These are phyloP conservation scores for Ophiocordyceps robertsii DNA, from an alignment of 2,329 filamentous ascomycete species.

Conservation along the genomic window DNA sequence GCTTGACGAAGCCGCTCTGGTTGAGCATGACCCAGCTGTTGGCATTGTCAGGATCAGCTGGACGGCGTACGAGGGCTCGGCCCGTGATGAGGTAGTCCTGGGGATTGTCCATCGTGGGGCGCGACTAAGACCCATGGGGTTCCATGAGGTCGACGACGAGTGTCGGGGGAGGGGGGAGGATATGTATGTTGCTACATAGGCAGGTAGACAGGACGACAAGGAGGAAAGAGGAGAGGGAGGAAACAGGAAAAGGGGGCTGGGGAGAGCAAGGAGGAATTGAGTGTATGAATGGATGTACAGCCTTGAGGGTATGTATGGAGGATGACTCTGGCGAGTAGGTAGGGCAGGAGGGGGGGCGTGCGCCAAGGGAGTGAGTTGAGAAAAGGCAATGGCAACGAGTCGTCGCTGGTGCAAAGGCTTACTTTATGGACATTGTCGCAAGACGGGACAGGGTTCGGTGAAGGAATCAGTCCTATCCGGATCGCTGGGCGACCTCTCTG, in stretches of 20 bases:
- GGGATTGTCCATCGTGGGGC: conserved; percentile 25
- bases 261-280: conserved; percentile 2
- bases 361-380: conserved; percentile 3
- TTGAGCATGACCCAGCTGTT: conserved; percentile 84
- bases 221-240: conserved; percentile 5
- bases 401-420: conserved; percentile 17
- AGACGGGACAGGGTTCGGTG: conserved; percentile 16
- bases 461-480: conserved; percentile 8
- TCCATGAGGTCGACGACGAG: conserved; percentile 13
- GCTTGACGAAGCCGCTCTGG: conserved; percentile 64
- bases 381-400: conserved; percentile 2
- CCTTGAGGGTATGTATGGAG: background rate
- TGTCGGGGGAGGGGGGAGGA: conserved; percentile 3
- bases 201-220: background rate
- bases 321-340: background rate
- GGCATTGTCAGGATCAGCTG: conserved; percentile 38
- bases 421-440: conserved; percentile 41
- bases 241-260: conserved; percentile 3
- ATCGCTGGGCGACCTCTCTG: conserved; percentile 4
- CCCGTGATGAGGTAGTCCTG: conserved; percentile 26
- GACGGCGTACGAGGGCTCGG: conserved; percentile 18
- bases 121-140: conserved; percentile 15
- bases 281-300: background rate
- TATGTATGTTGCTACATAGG: conserved; percentile 6
- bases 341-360: conserved; percentile 2